Base-by-base conservation (phyloP, 352 stramenopile genomes). In the Phytophthora citricola region DNA sequence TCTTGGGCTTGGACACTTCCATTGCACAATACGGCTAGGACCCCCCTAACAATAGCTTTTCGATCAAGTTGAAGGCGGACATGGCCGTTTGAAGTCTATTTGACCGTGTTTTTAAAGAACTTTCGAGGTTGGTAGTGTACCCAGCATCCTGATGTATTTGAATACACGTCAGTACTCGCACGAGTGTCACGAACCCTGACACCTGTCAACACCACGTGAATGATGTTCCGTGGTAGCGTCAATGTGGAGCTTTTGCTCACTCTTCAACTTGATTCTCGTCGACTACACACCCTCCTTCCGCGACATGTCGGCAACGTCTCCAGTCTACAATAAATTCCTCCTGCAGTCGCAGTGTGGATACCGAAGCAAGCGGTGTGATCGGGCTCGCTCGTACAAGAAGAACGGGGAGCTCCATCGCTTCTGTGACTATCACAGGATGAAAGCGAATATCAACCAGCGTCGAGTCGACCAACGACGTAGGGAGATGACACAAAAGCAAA, bases 361-460 rank as follows among this genome's bases (percentile, higher is more conserved):
- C 63, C 53, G 69, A 20, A 81, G 71, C 64, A 86, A 86, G 52
- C 53, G 66, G n/a, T 86, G 78, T 54, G 62, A 67, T 27, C 57
- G 71, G 39, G 40, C 61, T 7, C 72, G 78, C 11, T 63, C 70
- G 5, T 48, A 73, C 14, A 83, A 84, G 52, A 56, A 69, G 26
- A 83, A 76, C 6, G 75, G 75, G 0, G 58, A 75, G 10, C 47
- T 87, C 4, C 78, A 87, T 62, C 67, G 66, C 8, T 74, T 82
- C 32, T 87, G 78, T 39, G 75, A 87, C 20, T 63, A 69, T 39
- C 78, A 87, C 46, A 72, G 78, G 1, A 65, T 57, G 24, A 78
- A 82, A 36, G 78, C 78, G 15, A 87, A 87, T 36, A 45, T 69
- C 14, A 82, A 84, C 20, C 78, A 87, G 50, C 71, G 78, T 14